Evolutionary conservation across 352 stramenopile species (phyloP).

Genomic region (Phytophthora quininea): DNA sequence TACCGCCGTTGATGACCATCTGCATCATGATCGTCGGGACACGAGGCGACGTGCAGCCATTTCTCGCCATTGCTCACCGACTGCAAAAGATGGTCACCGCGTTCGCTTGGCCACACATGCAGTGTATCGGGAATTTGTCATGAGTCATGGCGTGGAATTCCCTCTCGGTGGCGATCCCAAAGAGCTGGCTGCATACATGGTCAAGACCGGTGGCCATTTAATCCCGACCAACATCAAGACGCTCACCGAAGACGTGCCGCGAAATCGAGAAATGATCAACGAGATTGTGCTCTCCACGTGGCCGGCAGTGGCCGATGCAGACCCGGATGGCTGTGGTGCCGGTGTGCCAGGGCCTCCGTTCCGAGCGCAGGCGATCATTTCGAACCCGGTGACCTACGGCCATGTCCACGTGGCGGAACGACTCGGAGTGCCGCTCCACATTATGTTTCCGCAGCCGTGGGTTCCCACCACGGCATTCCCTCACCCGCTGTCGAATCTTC

Average conservation of each 20-base stretch:
- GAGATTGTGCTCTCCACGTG: conserved; percentile 90
- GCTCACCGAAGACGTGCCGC: conserved; percentile 58
- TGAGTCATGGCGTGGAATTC: conserved; percentile 65
- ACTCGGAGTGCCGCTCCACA: conserved; percentile 91
- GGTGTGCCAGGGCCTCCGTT: conserved; percentile 59
- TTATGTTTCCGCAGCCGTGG: conserved; percentile 94
- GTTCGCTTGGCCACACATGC: conserved; percentile 91
- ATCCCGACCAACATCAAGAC: conserved; percentile 68
- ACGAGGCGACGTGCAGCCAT: conserved; percentile 78
- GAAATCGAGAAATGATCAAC: conserved; percentile 88
- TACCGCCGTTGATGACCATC: conserved; percentile 52
- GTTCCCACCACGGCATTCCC: conserved; percentile 85
- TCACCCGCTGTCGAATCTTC: conserved; percentile 84
- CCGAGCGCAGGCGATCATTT: conserved; percentile 91
- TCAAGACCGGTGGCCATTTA: conserved; percentile 75
- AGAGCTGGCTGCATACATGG: conserved; percentile 88
- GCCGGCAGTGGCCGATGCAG: conserved; percentile 74
- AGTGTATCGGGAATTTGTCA: conserved; percentile 82
- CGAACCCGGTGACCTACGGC: conserved; percentile 91
- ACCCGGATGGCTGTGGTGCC: conserved; percentile 67
- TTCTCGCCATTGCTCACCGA: conserved; percentile 76
- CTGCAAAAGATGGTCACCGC: conserved; percentile 85
- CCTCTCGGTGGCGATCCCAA: conserved; percentile 68
- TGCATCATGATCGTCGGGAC: conserved; percentile 90
- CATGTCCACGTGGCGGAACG: conserved; percentile 93